Evolutionary conservation across 441 rosid genomes (phyloP), one percentile per base, ranked within the genome.

Genomic region (Syzygium syzygioides): DNA sequence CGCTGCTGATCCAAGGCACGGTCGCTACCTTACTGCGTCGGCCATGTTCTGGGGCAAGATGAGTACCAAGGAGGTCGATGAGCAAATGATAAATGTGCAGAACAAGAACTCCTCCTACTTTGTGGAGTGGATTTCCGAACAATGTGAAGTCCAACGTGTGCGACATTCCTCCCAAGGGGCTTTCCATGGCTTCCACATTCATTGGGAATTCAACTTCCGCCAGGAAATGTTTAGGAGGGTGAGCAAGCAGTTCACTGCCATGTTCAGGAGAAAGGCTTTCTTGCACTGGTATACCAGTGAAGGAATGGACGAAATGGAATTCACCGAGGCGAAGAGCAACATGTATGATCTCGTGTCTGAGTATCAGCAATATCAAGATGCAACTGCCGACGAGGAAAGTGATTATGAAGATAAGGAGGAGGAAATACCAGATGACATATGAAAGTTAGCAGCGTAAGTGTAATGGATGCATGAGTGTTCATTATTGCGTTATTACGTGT

Each of bases 251-350:
- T 93, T 93, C 91, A 93, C 94, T 3, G 94, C 94, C 23, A 93
- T 93, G 94, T 93, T 93, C 86, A 87, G 94, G 92, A 91, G 94
- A 55, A 93, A 93, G 90, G 93, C 93, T 88, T 93, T 92, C 91
- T 90, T 93, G 92, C 94, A 93, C 86, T 93, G 94, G 94, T 93
- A 93, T 87, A 93, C 94, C 2, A 93, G 94, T 6, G 94, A 93
- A 84, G 94, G 94, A 25, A 93, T 93, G 94, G 94, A 93, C 7
- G 93, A 93, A 54, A 93, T 93, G 94, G 94, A 92, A 86, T 92
- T 92, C 88, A 92, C 93, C 0, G 93, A 92, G 89, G 93, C 93
- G 0, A 93, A 92, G 86, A 92, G 94, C 88, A 92, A 92, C 85
- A 92, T 93, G 94, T 91, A 93, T 32, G 94, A 93, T 86, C 91